These are phyloP conservation scores for Blepharisma stoltei DNA, from an alignment of 73 alveolate genomes.

Conservation along the genomic window DNA sequence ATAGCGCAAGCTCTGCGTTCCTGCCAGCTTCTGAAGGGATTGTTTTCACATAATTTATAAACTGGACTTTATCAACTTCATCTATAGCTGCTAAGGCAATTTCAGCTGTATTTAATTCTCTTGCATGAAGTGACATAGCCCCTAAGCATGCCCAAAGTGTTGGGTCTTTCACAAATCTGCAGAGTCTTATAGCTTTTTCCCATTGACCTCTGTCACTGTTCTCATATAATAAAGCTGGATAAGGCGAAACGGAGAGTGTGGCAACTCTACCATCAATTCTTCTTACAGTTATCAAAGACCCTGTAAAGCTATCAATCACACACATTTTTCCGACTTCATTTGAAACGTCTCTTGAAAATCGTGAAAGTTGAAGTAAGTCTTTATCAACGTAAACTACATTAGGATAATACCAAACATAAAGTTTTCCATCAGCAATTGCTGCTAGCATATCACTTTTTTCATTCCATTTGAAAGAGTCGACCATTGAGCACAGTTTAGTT, in stretches of 20 bases:
- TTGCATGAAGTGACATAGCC: slow-evolving; percentile 69
- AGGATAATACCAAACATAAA: slow-evolving; percentile 95
- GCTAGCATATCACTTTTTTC: slow-evolving; percentile 91
- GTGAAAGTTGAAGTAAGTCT: slow-evolving; percentile 76
- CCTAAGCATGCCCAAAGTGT: slow-evolving; percentile 99
- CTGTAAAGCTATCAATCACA: slow-evolving; percentile 38
- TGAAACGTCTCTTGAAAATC: slow-evolving; percentile 70
- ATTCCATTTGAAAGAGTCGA: slow-evolving; percentile 95
- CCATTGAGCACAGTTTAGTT: slow-evolving; percentile 93
- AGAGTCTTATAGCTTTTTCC: slow-evolving; percentile 93
- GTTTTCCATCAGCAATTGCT: slow-evolving; percentile 93
- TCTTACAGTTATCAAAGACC: slow-evolving; percentile 74
- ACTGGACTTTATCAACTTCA: slow-evolving; percentile 97
- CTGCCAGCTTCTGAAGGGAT: slow-evolving; percentile 48
- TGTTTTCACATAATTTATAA: slow-evolving; percentile 40
- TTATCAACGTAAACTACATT: slow-evolving; percentile 97
- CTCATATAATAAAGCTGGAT: slow-evolving; percentile 87
- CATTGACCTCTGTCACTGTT: slow-evolving; percentile 83
- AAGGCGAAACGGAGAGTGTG: slow-evolving; percentile 83
- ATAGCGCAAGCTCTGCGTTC: slow-evolving; percentile 66
- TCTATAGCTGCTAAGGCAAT: slow-evolving; percentile 99
- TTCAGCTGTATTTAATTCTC: slow-evolving; percentile 93
- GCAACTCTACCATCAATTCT: slow-evolving; percentile 90
- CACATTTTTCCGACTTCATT: slow-evolving; percentile 70
- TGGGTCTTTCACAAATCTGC: slow-evolving; percentile 96